Conservation (phyloP, 441 rosid species). For the Euphorbia neoarborescens region DNA sequence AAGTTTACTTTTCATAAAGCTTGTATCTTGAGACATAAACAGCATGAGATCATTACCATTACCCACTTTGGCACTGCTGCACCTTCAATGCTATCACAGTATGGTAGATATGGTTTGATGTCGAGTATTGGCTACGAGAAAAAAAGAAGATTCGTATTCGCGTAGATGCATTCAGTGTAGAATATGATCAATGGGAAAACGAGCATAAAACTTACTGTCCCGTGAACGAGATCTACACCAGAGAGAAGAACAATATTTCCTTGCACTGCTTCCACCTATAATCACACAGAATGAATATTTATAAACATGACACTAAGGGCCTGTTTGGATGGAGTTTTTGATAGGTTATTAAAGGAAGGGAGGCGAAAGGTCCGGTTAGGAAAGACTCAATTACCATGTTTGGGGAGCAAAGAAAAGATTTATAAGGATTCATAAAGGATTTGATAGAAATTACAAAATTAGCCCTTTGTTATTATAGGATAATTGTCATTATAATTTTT, state of each 20-base stretch:
- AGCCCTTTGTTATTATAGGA: too few relatives aligned
- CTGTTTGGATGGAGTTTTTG: too few relatives aligned
- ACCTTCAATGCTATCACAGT: slow-evolving; percentile 64
- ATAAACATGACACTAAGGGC: neutral
- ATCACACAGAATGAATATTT: neutral
- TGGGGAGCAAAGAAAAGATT: too few relatives aligned
- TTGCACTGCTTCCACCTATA: slow-evolving; percentile 65
- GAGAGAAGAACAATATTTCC: slow-evolving; percentile 65
- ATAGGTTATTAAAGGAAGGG: too few relatives aligned
- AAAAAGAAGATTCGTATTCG: neutral
- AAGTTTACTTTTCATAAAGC: too few relatives aligned
- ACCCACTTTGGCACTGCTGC: slow-evolving; percentile 77
- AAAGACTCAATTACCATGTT: too few relatives aligned
- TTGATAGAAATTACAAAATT: too few relatives aligned
- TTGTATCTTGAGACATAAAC: neutral
- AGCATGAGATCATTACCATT: slow-evolving; percentile 36
- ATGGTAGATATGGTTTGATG: slow-evolving; percentile 81
- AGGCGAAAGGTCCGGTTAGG: too few relatives aligned
- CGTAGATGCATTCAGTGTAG: neutral
- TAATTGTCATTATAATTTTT: too few relatives aligned
- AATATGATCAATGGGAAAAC: neutral
- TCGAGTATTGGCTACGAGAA: slow-evolving; percentile 67
- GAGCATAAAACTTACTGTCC: slow-evolving; percentile 53
- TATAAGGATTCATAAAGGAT: too few relatives aligned
- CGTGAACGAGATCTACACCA: slow-evolving; percentile 89